These are phyloP conservation scores for Atkinsonella texensis DNA, from an alignment of 2,329 filamentous ascomycete genomes.

Conservation along the genomic window DNA sequence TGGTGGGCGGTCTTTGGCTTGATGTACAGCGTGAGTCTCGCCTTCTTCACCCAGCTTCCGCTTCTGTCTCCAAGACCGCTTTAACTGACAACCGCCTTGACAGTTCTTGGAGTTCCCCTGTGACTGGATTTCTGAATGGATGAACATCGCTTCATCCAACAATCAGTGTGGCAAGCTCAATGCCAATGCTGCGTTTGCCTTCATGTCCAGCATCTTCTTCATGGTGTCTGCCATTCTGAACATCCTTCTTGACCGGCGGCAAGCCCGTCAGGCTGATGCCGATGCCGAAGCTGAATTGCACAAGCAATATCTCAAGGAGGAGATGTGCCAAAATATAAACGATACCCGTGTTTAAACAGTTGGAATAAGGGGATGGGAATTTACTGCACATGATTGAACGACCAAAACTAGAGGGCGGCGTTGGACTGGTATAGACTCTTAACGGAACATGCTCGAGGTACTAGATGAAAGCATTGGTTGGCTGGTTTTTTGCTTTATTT, in stretches of 20 bases:
- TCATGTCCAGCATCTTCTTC: conserved; percentile 54
- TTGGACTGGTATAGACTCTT: neutral
- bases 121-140: conserved; percentile 43
- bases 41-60: neutral
- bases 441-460: neutral
- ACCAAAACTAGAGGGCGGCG: neutral
- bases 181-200: conserved; percentile 52
- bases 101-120: conserved; percentile 30
- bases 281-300: neutral
- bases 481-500: neutral
- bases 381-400: neutral
- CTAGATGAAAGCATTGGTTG: neutral
- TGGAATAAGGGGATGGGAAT: neutral
- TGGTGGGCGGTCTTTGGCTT: conserved; percentile 56
- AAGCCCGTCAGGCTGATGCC: neutral
- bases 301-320: neutral
- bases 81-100: neutral
- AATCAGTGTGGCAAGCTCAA: conserved; percentile 49
- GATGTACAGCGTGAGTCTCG: conserved; percentile 35
- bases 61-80: neutral
- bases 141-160: conserved; percentile 27
- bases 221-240: conserved; percentile 40
- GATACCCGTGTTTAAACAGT: neutral
- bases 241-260: neutral
- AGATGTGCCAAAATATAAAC: neutral